phyloP scores from a whole-genome alignment of 306 rosid species.

The Delonix regia region DNA sequence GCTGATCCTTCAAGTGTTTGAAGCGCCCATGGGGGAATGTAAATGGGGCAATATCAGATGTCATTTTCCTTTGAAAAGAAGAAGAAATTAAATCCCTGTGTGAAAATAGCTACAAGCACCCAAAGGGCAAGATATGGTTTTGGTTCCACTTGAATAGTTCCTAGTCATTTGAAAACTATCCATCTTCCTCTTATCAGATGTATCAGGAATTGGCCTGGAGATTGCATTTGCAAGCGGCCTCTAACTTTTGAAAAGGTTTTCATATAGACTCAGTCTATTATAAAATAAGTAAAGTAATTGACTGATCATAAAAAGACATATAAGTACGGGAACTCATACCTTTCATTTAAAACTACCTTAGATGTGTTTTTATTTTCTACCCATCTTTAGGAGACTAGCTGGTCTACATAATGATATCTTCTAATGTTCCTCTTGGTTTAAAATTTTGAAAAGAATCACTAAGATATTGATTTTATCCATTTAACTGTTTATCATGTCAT shows the following conservation, averaged over 20 bases:
- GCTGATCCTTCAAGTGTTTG: conserved; percentile 37
- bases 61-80: conserved; percentile 38
- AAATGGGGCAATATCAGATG: conserved; percentile 33
- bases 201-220: conserved; percentile 25
- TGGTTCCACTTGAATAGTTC: conserved; percentile 32
- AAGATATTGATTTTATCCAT: neutral
- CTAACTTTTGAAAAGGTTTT: neutral
- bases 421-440: neutral
- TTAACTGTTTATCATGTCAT: conserved; percentile 11
- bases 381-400: neutral
- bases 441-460: neutral
- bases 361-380: neutral
- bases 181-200: conserved; percentile 17
- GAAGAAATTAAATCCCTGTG: conserved; percentile 7
- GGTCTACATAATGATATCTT: neutral
- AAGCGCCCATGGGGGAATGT: conserved; percentile 23
- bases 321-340: neutral
- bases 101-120: conserved; percentile 34
- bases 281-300: neutral
- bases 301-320: neutral
- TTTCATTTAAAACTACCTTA: neutral
- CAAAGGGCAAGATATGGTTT: conserved; percentile 24
- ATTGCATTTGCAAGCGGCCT: conserved; percentile 1
- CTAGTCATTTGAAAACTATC: conserved; percentile 20
- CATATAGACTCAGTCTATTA: no score